Evolutionary conservation across 768 basidiomycete species (phyloP), one percentile per base, ranked within the genome.

Genomic region (Suillus americanus): DNA sequence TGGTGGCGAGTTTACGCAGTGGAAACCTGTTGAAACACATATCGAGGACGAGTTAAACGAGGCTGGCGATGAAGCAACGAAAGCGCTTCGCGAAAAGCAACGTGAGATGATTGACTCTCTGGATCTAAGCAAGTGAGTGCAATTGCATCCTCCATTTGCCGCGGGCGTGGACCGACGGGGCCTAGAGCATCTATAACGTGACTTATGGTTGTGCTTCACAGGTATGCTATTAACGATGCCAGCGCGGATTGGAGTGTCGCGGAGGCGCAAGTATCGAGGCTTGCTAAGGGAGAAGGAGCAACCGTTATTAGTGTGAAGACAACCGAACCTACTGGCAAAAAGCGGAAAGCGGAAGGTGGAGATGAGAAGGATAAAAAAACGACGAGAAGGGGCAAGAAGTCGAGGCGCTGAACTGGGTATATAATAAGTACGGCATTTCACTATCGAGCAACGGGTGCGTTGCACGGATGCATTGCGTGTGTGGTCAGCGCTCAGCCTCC

Each of bases 41-140:
- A 74, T 94, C 10, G 85, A 87, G 53, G 85, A 88, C 9, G 93
- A 95, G 71, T 78, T 94, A 14, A 81, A 91, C 25, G 88, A 89
- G 66, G 95, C 92, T 0, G 95, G 92, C 0, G 84, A 87, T 66
- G 84, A 85, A 67, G 89, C 85, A 59, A 81, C 89, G 60, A 77
- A 73, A 56, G 69, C 69, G 63, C 77, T 86, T 68, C 75, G 79
- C 37, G 89, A 90, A 78, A 85, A 90, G 75, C 95, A 98, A 77
- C 82, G 90, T 28, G 90, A 91, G 75, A 87, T 98, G 82, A 88
- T 99, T 57, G 88, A 94, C 68, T 85, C 92, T 25, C 82, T 99
- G 37, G 95, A 98, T 78, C 78, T 98, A 65, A 86, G 82, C 78
- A 90, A 90, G 95, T 98, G 73, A 84, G 93, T 83, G 54, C 59